phyloP scores from a whole-genome alignment of 2,329 filamentous ascomycete genomes.

The Chrysoporthe austroafricana region DNA sequence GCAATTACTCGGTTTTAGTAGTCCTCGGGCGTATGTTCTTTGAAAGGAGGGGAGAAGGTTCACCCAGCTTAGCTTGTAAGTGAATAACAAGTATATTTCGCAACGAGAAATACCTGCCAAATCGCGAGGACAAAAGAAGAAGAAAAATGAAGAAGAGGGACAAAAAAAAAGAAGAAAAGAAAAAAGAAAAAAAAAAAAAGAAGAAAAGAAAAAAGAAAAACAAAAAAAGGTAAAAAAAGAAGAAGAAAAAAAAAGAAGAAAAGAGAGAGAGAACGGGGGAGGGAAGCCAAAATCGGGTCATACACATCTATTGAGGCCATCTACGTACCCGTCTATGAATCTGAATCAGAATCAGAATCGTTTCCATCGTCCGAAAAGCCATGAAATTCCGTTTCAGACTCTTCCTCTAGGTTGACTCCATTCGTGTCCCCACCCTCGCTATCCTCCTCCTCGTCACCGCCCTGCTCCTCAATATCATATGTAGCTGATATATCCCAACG shows the following conservation, averaged over 20 bases:
- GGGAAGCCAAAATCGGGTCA: neutral
- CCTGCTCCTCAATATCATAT: slow-evolving; percentile 70
- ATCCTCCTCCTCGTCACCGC: slow-evolving; percentile 45
- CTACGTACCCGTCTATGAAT: neutral
- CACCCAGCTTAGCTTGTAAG: neutral
- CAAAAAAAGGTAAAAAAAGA: too few species aligned
- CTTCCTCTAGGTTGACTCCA: slow-evolving; percentile 40
- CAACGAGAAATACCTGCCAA: neutral
- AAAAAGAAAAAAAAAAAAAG: too few species aligned
- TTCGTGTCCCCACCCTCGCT: slow-evolving; percentile 35
- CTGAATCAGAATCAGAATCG: slow-evolving; percentile 42
- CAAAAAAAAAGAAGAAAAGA: too few species aligned
- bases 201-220: too few species aligned
- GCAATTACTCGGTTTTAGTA: too few species aligned
- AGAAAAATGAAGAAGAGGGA: too few species aligned
- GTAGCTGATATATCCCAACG: slow-evolving; percentile 87
- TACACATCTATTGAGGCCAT: neutral
- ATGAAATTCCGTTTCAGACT: slow-evolving; percentile 60
- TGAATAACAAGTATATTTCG: neutral
- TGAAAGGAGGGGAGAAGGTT: too few species aligned
- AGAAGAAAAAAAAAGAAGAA: too few species aligned
- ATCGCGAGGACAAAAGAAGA: too few species aligned
- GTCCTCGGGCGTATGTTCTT: too few species aligned
- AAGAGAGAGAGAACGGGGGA: too few species aligned
- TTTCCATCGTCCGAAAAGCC: slow-evolving; percentile 54